Conservation (phyloP, 2,329 filamentous ascomycete genomes). For the Trichoderma hamatum region DNA sequence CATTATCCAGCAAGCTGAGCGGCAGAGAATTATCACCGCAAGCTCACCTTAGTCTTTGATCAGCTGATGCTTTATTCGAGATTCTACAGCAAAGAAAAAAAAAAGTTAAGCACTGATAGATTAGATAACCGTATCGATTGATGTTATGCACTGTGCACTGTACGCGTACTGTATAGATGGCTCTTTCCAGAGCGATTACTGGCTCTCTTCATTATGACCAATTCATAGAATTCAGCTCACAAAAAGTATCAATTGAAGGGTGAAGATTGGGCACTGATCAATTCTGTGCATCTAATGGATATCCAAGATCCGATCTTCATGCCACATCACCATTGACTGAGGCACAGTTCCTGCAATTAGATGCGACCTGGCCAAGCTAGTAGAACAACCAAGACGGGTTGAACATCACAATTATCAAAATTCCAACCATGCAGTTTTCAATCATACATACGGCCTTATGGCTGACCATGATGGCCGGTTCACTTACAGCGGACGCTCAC, state of each 20-base stretch:
- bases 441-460: background rate
- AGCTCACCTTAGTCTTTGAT: background rate
- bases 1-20: background rate
- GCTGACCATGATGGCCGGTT: conserved; percentile 15
- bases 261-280: background rate
- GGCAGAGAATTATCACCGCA: background rate
- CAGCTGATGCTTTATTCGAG: background rate
- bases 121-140: conserved; percentile 23
- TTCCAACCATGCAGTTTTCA: background rate
- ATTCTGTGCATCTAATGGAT: background rate
- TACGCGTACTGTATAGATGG: background rate
- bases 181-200: background rate
- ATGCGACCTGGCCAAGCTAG: background rate
- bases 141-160: background rate
- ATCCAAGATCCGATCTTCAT: background rate
- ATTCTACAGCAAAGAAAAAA: background rate
- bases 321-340: background rate
- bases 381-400: background rate
- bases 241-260: no score
- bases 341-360: background rate
- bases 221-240: background rate
- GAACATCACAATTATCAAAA: background rate
- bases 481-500: background rate
- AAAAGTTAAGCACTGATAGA: conserved; percentile 17
- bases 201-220: background rate